These are phyloP conservation scores for Triglochin maritima DNA, from an alignment of 106 monocot genomes.

Conservation along the genomic window DNA sequence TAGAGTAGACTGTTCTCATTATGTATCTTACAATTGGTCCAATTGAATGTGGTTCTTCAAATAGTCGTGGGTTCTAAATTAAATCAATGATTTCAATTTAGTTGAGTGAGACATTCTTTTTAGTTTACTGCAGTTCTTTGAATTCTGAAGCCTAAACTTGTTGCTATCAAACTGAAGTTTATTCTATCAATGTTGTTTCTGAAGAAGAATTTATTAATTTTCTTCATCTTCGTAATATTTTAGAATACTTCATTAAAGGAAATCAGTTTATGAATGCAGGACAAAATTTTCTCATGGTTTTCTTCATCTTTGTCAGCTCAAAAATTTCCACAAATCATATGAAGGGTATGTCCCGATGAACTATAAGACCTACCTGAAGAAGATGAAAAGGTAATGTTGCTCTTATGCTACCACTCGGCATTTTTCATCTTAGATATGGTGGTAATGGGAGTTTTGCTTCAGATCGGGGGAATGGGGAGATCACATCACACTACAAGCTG, in stretches of 20 bases:
- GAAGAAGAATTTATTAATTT: not conserved
- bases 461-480: slow-evolving; percentile 97
- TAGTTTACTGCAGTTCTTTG: no score
- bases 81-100: no score
- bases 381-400: slow-evolving; percentile 60
- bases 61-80: no score
- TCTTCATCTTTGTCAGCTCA: slow-evolving; percentile 46
- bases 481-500: slow-evolving; percentile 80
- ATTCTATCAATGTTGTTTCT: not conserved
- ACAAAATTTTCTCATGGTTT: not conserved
- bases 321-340: slow-evolving; percentile 59
- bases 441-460: not conserved
- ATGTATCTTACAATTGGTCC: no score
- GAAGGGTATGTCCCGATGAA: slow-evolving; percentile 89
- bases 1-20: no score
- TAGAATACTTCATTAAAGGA: not conserved
- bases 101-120: no score
- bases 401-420: not conserved
- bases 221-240: not conserved
- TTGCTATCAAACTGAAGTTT: no score
- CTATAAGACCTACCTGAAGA: slow-evolving; percentile 70
- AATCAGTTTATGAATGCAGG: no score
- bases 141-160: no score
- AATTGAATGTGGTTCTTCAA: no score
- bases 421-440: not conserved